Base-by-base conservation (phyloP, 345 rosid genomes). In the Rhodamnia rubescens region DNA sequence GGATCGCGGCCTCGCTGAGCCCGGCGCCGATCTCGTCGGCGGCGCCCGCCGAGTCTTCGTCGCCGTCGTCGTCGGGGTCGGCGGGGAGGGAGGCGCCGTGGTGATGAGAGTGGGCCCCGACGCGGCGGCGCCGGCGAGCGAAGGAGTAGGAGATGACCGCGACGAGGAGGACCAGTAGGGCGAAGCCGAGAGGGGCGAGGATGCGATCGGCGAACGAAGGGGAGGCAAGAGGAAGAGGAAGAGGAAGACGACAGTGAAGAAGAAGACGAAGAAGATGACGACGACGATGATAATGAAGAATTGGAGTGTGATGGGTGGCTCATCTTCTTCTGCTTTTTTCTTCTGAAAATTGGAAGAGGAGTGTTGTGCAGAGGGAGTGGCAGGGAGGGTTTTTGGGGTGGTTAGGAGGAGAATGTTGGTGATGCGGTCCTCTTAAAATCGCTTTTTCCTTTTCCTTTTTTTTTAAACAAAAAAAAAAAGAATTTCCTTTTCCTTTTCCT, bases 141-240 rank as follows among this genome's bases (percentile, higher is more conserved):
- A 69, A 36, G 47, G 47, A 18, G 80, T 69, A 69, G 80, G 80
- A 36, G 80, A 69, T 10, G 80, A 69, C 80, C 26, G 80, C 80
- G 80, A 69, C 80, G 80, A 69, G 26, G 80, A 69, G 47, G 80
- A 69, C 47, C 80, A 69, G 80, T 24, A 69, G 80, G 47, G 80
- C 80, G 83, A 51, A 81, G 12, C 83, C 80, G 80, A 69, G 80
- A 18, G 80, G 80, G 80, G 80, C 80, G 26, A 69, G 47, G 3
- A 69, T 11, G 26, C 80, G 80, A 18, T 69, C 80, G 47, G 80
- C 80, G 80, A 69, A 32, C 29, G 83, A 49, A 81, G 53, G 22
- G 29, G 36, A 80, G 20, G 82, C n/a, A n/a, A n/a, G n/a, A n/a
- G n/a, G n/a, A 5, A 44, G 82, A 44, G 14, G 82, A 42, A 12